Conservation (phyloP, 2,329 filamentous ascomycete genomes). For the Bimuria novae-zelandiae region DNA sequence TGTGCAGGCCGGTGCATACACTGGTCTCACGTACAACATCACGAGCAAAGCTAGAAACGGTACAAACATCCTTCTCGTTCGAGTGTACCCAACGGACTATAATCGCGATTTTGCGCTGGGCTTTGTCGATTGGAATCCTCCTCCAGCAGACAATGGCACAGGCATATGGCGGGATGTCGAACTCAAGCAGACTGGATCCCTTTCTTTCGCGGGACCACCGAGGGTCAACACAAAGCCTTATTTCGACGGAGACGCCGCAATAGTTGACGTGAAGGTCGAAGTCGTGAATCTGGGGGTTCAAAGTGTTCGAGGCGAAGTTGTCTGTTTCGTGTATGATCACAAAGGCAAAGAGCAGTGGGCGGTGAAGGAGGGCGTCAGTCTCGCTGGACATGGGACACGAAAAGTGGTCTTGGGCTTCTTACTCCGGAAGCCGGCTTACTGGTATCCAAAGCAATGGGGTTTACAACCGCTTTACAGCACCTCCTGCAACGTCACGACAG, state of each 20-base stretch:
- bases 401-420: slow-evolving; percentile 47
- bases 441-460: slow-evolving; percentile 68
- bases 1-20: slow-evolving; percentile 61
- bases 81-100: slow-evolving; percentile 63
- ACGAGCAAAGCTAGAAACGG: slow-evolving; percentile 48
- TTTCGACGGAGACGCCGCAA: slow-evolving; percentile 6
- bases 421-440: slow-evolving; percentile 56
- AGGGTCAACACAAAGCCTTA: slow-evolving; percentile 22
- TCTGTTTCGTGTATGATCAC: slow-evolving; percentile 19
- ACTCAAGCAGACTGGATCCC: slow-evolving; percentile 58
- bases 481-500: slow-evolving; percentile 33
- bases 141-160: slow-evolving; percentile 65
- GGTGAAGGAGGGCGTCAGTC: slow-evolving; percentile 10
- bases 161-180: slow-evolving; percentile 66
- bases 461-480: slow-evolving; percentile 58
- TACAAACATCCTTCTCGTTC: slow-evolving; percentile 58
- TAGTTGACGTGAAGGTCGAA: slow-evolving; percentile 27
- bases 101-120: slow-evolving; percentile 63
- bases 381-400: slow-evolving; percentile 31
- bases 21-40: slow-evolving; percentile 61
- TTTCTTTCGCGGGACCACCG: slow-evolving; percentile 45
- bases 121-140: slow-evolving; percentile 67
- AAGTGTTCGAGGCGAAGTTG: slow-evolving; percentile 16
- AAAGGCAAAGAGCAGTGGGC: slow-evolving; percentile 16
- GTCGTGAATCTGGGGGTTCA: slow-evolving; percentile 24